Base-by-base conservation (phyloP, 768 basidiomycete genomes). In the Stropharia rugosoannulata region DNA sequence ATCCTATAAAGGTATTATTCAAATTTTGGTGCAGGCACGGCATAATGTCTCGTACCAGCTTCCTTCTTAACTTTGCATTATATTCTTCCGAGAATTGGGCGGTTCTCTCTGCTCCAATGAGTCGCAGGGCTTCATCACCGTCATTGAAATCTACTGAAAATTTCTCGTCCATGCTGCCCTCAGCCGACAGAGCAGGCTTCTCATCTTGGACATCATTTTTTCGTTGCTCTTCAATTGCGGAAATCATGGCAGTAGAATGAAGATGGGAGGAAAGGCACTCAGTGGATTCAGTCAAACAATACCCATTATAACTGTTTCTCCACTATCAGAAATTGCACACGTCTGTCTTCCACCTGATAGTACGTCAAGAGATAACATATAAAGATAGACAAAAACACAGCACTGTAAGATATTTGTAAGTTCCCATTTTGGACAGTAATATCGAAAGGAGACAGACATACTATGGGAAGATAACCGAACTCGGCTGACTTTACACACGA, bases 21-120 rank as follows among this genome's bases (percentile, higher is more conserved):
- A 44, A 29, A 39, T 10, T 58, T 40, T 15, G 13, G 32, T 12
- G 7, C 10, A 22, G 5, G 2, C 35, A 18, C n/a, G 42, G 32
- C 49, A 39, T 27, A 12, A 50, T 25, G 5, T 29, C 16, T 60
- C 76, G 12, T 61, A 85, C 85, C 62, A 86, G 70, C 67, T 87
- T 88, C 61, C 80, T 69, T 58, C 83, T 76, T 55, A 87, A 65
- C 59, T 73, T 80, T 29, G 57, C 65, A 64, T 86, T 84, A 47
- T 82, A 86, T 57, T 85, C 84, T 19, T 87, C 84, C 53, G 74
- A 82, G 66, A 86, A 87, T 40, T 80, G 69, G 4, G 65, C 65
- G 22, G 75, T 74, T 25, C 80, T 71, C 59, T 82, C 79, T 2
- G 70, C 68, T 1, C 84, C 83, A 51, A 88, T 84, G 13, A 87